Evolutionary conservation across 2,329 filamentous ascomycete species (phyloP).

Genomic region (Aspergillus intermedius): DNA sequence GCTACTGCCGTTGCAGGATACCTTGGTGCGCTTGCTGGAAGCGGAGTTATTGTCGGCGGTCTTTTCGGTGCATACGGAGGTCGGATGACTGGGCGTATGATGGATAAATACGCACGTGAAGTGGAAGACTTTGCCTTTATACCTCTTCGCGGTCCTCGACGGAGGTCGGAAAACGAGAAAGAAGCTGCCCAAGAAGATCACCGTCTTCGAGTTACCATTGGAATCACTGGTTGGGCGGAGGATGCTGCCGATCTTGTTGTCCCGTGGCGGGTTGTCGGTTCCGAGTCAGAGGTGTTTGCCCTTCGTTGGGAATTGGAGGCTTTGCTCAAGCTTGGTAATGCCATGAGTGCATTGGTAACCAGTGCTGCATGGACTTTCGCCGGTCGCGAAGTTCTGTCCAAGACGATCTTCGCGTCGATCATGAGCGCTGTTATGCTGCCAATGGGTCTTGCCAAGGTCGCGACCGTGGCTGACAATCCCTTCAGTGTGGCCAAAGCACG

Average conservation of each 20-base stretch:
- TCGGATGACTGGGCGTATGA: conserved; percentile 74
- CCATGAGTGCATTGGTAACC: conserved; percentile 69
- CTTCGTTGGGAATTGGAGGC: conserved; percentile 77
- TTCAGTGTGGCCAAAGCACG: conserved; percentile 70
- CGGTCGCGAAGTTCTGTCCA: conserved; percentile 67
- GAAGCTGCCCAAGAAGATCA: conserved; percentile 48
- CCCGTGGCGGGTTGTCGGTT: conserved; percentile 72
- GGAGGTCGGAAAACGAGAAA: conserved; percentile 40
- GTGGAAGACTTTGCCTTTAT: conserved; percentile 85
- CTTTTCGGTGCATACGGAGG: conserved; percentile 89
- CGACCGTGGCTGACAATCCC: conserved; percentile 69
- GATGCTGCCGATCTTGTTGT: conserved; percentile 64
- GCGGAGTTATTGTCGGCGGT: conserved; percentile 69
- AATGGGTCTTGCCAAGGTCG: conserved; percentile 58
- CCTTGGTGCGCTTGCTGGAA: conserved; percentile 73
- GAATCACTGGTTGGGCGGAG: conserved; percentile 73
- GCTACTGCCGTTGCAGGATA: conserved; percentile 69
- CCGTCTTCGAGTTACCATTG: conserved; percentile 73
- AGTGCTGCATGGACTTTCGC: conserved; percentile 72
- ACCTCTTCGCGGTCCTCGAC: conserved; percentile 54
- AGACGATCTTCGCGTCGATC: conserved; percentile 62
- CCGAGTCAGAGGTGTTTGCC: conserved; percentile 70
- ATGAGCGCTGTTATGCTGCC: conserved; percentile 63
- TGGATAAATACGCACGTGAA: conserved; percentile 80
- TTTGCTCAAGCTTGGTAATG: conserved; percentile 68